A percentile compares a stretch with the other conserved stretches of the same genome.
Evolutionary conservation across 2,329 filamentous ascomycete genomes (phyloP).

Genomic region (Cladosporium velox): DNA sequence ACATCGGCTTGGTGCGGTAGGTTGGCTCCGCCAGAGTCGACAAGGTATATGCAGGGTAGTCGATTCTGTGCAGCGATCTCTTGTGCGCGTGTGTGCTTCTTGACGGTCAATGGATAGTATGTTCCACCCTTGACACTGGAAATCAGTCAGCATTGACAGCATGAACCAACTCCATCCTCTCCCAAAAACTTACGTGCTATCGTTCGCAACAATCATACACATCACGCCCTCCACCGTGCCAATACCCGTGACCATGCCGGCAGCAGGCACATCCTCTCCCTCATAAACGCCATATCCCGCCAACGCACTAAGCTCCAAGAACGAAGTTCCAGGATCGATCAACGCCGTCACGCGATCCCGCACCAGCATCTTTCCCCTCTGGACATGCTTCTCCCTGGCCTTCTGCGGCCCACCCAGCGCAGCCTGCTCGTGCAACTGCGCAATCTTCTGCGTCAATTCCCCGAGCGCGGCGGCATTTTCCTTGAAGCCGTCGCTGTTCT

Average conservation of each 20-base stretch:
- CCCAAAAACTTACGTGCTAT: conserved; percentile 65
- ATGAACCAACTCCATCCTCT: background rate
- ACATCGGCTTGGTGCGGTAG: conserved; percentile 93
- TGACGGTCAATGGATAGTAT: conserved; percentile 95
- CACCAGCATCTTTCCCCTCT: conserved; percentile 90
- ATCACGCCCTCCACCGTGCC: conserved; percentile 87
- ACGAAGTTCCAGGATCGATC: conserved; percentile 84
- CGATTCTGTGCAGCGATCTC: conserved; percentile 87
- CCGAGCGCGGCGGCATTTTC: conserved; percentile 80
- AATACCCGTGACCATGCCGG: conserved; percentile 89
- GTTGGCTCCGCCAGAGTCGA: conserved; percentile 94
- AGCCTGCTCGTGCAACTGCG: conserved; percentile 64
- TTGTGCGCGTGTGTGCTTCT: conserved; percentile 94
- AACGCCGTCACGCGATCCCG: conserved; percentile 84
- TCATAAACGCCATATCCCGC: conserved; percentile 84
- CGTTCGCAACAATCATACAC: conserved; percentile 92
- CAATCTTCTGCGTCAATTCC: conserved; percentile 68
- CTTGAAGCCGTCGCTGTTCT: conserved; percentile 73
- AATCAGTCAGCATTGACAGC: conserved; percentile 23
- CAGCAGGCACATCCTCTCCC: conserved; percentile 83
- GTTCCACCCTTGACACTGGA: conserved; percentile 82
- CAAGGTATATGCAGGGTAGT: conserved; percentile 85
- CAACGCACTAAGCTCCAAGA: conserved; percentile 90
- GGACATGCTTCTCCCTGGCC: conserved; percentile 82
- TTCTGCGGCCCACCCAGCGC: conserved; percentile 77